Evolutionary conservation across 805 yeast genomes (phyloP).

Genomic region (Debaryomyces maramus): DNA sequence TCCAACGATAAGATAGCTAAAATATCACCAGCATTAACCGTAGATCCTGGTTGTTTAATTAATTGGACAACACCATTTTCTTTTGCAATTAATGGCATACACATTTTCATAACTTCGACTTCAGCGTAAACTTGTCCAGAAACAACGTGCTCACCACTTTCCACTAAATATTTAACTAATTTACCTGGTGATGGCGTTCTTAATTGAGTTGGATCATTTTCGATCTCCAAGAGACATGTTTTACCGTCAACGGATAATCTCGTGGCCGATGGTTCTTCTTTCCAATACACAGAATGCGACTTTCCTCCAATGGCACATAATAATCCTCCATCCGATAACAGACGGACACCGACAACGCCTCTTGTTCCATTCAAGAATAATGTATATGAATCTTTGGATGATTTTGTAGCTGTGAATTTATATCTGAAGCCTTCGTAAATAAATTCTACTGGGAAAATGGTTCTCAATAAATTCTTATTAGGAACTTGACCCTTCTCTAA

Average conservation of each 20-base stretch:
- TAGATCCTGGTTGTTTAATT: slow-evolving; percentile 97
- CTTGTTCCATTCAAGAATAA: slow-evolving; percentile 92
- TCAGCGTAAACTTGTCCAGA: slow-evolving; percentile 97
- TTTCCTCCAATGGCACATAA: slow-evolving; percentile 86
- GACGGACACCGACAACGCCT: slow-evolving; percentile 80
- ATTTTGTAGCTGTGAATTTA: slow-evolving; percentile 93
- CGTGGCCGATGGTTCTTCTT: slow-evolving; percentile 94
- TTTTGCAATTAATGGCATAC: slow-evolving; percentile 93
- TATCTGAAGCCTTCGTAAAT: slow-evolving; percentile 92
- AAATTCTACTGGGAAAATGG: slow-evolving; percentile 90
- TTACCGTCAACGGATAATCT: slow-evolving; percentile 93
- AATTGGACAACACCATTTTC: slow-evolving; percentile 92
- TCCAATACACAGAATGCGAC: slow-evolving; percentile 95
- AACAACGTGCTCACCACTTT: slow-evolving; percentile 87
- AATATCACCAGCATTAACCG: slow-evolving; percentile 94
- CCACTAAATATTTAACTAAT: slow-evolving; percentile 88
- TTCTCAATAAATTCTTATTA: slow-evolving; percentile 73
- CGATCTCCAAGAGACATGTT: slow-evolving; percentile 91
- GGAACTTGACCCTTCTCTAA: slow-evolving; percentile 96
- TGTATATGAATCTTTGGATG: slow-evolving; percentile 82
- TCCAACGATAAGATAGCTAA: slow-evolving; percentile 92
- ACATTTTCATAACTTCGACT: slow-evolving; percentile 99
- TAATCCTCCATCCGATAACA: slow-evolving; percentile 94
- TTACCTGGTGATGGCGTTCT: slow-evolving; percentile 99
- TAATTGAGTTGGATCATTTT: slow-evolving; percentile 97